A percentile compares a stretch with the other conserved stretches of the same genome.
Evolutionary conservation across 2,329 filamentous ascomycete genomes (phyloP).

Genomic region (Pestalotiopsis fici): DNA sequence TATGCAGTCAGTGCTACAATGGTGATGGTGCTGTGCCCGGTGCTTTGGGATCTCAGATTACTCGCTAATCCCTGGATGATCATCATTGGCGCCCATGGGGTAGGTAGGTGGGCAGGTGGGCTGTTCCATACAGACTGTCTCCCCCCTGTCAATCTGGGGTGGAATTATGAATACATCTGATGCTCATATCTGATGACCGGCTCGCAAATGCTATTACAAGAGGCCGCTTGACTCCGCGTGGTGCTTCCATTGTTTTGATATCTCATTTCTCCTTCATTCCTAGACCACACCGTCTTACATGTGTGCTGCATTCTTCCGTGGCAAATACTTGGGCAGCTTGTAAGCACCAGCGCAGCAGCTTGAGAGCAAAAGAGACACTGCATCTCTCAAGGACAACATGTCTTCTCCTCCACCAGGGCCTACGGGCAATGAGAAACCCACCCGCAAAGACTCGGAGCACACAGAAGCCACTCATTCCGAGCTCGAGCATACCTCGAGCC

Average conservation of each 20-base stretch:
- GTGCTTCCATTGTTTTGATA: neutral
- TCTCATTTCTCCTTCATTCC: neutral
- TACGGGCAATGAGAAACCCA: conserved; percentile 12
- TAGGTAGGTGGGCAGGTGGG: neutral
- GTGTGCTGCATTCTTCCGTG: neutral
- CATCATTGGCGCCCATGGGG: neutral
- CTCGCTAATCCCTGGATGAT: conserved; percentile 1
- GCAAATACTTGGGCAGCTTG: neutral
- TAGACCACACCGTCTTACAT: neutral
- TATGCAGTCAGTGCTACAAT: neutral
- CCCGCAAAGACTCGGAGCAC: conserved; percentile 23
- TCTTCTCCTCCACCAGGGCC: neutral
- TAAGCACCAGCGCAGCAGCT: neutral
- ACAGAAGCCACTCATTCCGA: conserved; percentile 26
- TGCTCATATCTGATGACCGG: neutral
- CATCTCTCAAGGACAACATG: neutral
- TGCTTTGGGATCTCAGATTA: neutral
- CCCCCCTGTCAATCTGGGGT: neutral
- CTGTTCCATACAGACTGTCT: neutral
- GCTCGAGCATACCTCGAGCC: conserved; percentile 21
- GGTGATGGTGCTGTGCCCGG: neutral
- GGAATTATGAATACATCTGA: neutral
- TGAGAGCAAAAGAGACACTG: neutral
- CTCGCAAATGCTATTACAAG: neutral
- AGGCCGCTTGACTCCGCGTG: neutral